Conservation (phyloP, 306 rosid species). For the Arachis stenosperma region DNA sequence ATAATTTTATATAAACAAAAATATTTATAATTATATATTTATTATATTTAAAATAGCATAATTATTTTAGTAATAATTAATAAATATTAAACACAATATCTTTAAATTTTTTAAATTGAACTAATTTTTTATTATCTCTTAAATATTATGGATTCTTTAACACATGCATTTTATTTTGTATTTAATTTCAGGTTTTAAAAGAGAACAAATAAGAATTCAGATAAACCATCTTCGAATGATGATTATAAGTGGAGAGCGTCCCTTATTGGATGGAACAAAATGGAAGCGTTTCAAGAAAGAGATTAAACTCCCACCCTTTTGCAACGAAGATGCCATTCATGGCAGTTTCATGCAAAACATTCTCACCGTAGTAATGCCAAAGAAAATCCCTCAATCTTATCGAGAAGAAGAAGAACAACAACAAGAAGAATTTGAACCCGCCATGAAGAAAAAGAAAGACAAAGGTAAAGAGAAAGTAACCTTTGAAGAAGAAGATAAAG, state of each 20-base stretch:
- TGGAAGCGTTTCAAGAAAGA: constrained; percentile 54
- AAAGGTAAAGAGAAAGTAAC: background rate
- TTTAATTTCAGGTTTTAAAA: constrained; percentile 48
- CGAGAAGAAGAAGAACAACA: background rate
- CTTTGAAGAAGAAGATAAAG: background rate
- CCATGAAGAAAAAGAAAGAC: background rate
- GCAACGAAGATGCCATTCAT: constrained; percentile 38
- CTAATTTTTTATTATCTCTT: too few species aligned
- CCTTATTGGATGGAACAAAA: constrained; percentile 30
- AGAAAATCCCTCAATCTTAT: constrained; percentile 2
- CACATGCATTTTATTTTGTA: background rate
- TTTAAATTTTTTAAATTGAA: too few species aligned
- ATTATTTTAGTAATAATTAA: too few species aligned
- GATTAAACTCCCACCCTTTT: constrained; percentile 41
- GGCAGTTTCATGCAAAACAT: constrained; percentile 41
- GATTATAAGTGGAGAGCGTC: constrained; percentile 46
- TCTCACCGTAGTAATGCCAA: constrained; percentile 50
- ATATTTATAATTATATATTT: too few species aligned
- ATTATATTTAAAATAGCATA: too few species aligned
- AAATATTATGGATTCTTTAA: too few species aligned
- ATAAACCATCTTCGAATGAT: constrained; percentile 48
- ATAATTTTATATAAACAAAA: too few species aligned
- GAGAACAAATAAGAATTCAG: constrained; percentile 47
- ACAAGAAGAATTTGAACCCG: constrained; percentile 1
- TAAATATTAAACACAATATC: too few species aligned